These are phyloP conservation scores for Colletotrichum sp. DNA, from an alignment of 2,329 filamentous ascomycete genomes.

Conservation along the genomic window DNA sequence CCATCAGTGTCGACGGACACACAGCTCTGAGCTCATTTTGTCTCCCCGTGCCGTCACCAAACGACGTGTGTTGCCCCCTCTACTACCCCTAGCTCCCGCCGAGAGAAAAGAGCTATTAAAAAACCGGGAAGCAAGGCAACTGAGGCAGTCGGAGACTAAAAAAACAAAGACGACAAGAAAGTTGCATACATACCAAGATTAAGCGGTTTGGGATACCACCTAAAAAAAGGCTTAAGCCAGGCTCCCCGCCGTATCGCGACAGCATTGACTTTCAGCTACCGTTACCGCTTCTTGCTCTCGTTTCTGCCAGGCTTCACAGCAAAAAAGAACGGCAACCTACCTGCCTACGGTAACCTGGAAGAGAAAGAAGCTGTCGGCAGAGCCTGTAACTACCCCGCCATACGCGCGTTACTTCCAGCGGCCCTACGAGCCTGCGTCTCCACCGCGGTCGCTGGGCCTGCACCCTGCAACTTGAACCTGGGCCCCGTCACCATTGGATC, in stretches of 20 bases:
- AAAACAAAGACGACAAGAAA: not conserved
- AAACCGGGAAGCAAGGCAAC: not conserved
- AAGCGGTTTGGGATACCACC: not conserved
- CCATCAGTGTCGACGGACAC: not conserved
- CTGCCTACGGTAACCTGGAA: not conserved
- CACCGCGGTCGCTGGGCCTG: not conserved
- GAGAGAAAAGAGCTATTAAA: not conserved
- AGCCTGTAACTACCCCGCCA: constrained; percentile 17
- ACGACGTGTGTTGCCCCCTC: not conserved
- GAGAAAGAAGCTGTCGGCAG: not conserved
- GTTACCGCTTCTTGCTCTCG: not conserved
- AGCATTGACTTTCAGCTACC: not conserved
- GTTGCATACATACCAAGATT: not conserved
- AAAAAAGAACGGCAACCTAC: not conserved
- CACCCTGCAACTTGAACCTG: not conserved
- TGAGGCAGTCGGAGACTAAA: not conserved
- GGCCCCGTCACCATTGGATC: constrained; percentile 12
- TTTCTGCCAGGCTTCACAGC: not conserved
- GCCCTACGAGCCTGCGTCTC: not conserved
- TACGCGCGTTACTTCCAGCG: constrained; percentile 18
- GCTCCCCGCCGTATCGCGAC: not conserved
- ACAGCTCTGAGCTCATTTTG: not conserved
- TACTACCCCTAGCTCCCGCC: not conserved
- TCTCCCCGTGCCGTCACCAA: not conserved
- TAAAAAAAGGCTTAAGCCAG: not conserved